Percentiles rank a stretch among this genome's conserved stretches.
These are phyloP conservation scores for Leccinum griseonigrum DNA, from an alignment of 1,284 basidiomycete species.

Conservation along the genomic window DNA sequence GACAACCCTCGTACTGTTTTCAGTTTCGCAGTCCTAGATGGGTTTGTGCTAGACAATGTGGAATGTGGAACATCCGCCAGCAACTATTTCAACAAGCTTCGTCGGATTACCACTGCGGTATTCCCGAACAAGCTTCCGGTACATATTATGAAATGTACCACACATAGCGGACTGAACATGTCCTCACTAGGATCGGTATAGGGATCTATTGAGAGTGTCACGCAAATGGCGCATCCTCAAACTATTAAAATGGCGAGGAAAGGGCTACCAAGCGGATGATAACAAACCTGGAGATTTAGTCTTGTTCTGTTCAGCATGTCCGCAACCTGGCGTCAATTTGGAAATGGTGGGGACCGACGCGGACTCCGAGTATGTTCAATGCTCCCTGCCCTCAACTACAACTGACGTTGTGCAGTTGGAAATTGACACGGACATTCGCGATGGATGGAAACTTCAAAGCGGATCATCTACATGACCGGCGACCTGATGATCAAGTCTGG, in stretches of 20 bases:
- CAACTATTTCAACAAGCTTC: neutral
- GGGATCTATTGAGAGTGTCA: neutral
- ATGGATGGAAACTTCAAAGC: constrained; percentile 21
- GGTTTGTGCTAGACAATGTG: neutral
- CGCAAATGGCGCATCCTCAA: neutral
- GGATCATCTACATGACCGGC: neutral
- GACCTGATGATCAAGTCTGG: constrained; percentile 2
- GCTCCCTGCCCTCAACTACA: neutral
- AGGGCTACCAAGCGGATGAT: neutral
- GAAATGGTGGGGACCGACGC: neutral
- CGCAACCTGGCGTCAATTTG: neutral
- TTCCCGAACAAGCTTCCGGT: neutral
- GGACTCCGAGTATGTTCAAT: neutral
- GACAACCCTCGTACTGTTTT: neutral
- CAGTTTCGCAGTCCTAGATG: neutral
- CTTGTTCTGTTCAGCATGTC: neutral
- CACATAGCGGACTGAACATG: neutral
- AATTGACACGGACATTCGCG: neutral
- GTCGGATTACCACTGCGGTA: neutral
- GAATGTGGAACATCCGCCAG: neutral
- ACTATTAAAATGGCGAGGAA: neutral
- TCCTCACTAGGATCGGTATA: neutral
- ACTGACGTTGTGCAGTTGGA: constrained; percentile 1
- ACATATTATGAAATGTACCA: neutral
- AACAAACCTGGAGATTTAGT: neutral